Conservation (phyloP, 371 early-diverging fungal species). For the Apophysomyces variabilis region DNA sequence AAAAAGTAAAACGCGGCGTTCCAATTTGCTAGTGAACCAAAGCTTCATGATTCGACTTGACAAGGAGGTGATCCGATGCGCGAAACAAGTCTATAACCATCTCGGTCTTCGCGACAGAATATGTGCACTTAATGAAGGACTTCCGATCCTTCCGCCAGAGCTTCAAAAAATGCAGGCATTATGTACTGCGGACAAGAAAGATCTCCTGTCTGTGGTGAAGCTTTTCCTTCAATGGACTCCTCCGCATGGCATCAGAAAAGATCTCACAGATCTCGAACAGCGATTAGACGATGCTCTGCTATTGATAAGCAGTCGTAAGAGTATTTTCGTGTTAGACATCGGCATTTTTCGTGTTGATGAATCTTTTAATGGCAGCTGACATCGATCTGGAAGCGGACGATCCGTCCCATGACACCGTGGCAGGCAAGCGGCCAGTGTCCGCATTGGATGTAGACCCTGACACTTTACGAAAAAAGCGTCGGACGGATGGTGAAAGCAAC, state of each 20-base stretch:
- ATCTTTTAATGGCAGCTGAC: slow-evolving; percentile 5
- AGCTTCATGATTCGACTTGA: slow-evolving; percentile 2
- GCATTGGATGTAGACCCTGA: neutral
- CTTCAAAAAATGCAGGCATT: slow-evolving; percentile 12
- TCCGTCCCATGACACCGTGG: neutral
- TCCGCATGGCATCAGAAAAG: neutral
- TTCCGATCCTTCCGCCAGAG: neutral
- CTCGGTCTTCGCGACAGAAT: neutral
- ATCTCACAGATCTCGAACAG: neutral
- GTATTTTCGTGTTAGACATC: neutral
- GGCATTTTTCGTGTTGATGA: neutral
- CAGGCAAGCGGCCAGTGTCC: neutral
- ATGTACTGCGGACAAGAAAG: neutral
- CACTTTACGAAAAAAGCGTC: neutral
- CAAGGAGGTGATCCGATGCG: slow-evolving; percentile 1
- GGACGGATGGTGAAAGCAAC: neutral
- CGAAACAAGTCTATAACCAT: slow-evolving; percentile 2
- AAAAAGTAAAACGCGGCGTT: neutral
- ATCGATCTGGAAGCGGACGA: slow-evolving; percentile 8
- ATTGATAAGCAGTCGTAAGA: neutral
- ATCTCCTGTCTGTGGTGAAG: neutral
- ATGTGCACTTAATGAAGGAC: neutral
- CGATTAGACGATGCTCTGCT: slow-evolving; percentile 5
- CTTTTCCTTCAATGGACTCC: slow-evolving; percentile 13
- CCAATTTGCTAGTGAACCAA: neutral